A percentile compares a stretch with the other conserved stretches of the same genome.
phyloP scores from a whole-genome alignment of 176 grass and related monocot species.

The Oryza meyeriana region DNA sequence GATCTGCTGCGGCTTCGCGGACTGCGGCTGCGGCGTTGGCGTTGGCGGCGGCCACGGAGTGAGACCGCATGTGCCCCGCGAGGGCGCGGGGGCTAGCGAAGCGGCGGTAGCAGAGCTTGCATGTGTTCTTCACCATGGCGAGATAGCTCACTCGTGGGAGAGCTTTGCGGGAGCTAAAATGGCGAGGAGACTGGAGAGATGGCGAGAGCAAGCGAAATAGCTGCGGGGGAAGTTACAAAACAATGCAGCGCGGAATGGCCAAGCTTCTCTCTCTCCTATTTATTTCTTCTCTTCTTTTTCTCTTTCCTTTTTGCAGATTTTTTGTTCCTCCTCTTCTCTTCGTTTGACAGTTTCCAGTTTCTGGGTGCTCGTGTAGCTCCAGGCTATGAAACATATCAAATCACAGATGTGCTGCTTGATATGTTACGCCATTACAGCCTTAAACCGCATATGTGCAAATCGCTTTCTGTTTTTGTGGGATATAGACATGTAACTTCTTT shows the following conservation, averaged over 20 bases:
- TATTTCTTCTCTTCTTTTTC: neutral
- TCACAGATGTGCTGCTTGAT: constrained; percentile 27
- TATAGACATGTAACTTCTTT: neutral
- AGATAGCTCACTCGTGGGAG: neutral
- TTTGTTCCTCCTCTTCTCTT: neutral
- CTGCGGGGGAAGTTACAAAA: constrained; percentile 54
- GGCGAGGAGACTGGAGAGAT: constrained; percentile 20
- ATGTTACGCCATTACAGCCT: constrained; percentile 10
- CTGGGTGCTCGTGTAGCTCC: neutral
- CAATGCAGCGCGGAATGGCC: constrained; percentile 25
- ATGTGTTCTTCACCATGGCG: constrained; percentile 65
- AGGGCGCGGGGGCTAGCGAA: constrained; percentile 66
- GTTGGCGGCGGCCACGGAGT: constrained; percentile 24
- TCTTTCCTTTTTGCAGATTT: neutral
- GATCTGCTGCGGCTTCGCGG: constrained; percentile 41
- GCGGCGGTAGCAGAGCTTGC: constrained; percentile 74
- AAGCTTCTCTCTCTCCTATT: constrained; percentile 31
- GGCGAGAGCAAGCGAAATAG: constrained; percentile 45
- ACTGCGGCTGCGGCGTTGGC: neutral
- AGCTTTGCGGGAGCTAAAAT: constrained; percentile 34
- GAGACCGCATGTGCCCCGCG: constrained; percentile 78
- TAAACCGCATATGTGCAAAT: constrained; percentile 28
- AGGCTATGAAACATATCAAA: constrained; percentile 25
- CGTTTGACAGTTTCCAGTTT: constrained; percentile 32
- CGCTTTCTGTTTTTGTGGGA: constrained; percentile 25